Evolutionary conservation across 176 grass and related monocot species (phyloP).

Genomic region (Oryza meridionalis): DNA sequence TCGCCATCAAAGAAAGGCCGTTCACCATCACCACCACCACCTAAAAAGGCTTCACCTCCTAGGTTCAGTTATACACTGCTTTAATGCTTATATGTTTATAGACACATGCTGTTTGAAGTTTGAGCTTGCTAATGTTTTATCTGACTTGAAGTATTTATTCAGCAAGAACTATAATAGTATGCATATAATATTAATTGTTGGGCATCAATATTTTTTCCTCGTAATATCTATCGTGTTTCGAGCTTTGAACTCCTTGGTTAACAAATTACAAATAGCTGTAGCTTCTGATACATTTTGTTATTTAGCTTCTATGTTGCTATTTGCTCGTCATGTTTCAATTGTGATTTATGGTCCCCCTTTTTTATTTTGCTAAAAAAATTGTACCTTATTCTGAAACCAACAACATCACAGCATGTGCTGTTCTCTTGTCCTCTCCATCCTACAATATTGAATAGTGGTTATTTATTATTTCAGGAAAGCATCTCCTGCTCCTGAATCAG

Average conservation of each 20-base stretch:
- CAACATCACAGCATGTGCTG: neutral
- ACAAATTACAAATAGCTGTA: constrained; percentile 1
- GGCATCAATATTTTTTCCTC: neutral
- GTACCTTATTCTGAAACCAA: neutral
- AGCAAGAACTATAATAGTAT: neutral
- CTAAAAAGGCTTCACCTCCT: constrained; percentile 81
- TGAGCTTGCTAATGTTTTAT: neutral
- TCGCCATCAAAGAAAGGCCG: constrained; percentile 63
- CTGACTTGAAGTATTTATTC: constrained; percentile 1
- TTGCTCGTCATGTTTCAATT: neutral
- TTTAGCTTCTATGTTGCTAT: neutral
- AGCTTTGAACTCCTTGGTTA: neutral
- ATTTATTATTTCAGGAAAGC: constrained; percentile 73
- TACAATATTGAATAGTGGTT: constrained; percentile 16
- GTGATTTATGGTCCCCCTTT: neutral
- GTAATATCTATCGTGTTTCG: constrained; percentile 6
- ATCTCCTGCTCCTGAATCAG: constrained; percentile 73
- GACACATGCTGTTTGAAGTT: constrained; percentile 11
- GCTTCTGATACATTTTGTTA: neutral
- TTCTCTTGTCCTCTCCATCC: neutral
- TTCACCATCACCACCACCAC: constrained; percentile 65
- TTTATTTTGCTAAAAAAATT: neutral
- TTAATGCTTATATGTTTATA: constrained; percentile 31
- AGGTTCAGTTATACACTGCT: constrained; percentile 42
- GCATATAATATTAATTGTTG: neutral